These are phyloP conservation scores for Polygonum maritimum DNA, from an alignment of 148 eudicot genomes.

Conservation along the genomic window DNA sequence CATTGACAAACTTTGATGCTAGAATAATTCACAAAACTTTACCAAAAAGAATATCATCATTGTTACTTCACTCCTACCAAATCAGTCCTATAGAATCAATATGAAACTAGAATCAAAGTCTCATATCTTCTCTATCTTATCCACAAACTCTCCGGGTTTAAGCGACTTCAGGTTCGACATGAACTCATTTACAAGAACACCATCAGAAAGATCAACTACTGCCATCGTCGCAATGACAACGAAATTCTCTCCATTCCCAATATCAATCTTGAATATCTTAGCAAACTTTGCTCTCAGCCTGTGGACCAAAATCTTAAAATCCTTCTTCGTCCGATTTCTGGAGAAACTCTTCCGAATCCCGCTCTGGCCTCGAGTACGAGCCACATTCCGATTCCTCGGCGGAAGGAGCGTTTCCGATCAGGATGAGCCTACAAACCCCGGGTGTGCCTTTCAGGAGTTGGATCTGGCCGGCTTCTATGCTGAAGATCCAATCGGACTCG, in stretches of 20 bases:
- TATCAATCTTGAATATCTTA: slow-evolving; percentile 57
- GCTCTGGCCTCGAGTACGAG: slow-evolving; percentile 13
- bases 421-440: slow-evolving; percentile 56
- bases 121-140: slow-evolving; percentile 45
- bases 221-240: slow-evolving; percentile 50
- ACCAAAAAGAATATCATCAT: not conserved
- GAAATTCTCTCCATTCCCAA: slow-evolving; percentile 63
- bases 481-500: slow-evolving; percentile 76
- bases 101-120: not conserved
- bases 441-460: slow-evolving; percentile 42
- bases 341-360: not conserved
- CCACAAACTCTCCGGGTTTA: slow-evolving; percentile 30
- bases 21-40: no score
- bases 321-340: slow-evolving; percentile 18
- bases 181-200: slow-evolving; percentile 22
- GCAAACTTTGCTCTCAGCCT: slow-evolving; percentile 32
- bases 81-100: not conserved
- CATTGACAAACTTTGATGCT: no score
- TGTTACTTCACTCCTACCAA: not conserved
- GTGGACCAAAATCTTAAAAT: slow-evolving; percentile 36
- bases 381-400: slow-evolving; percentile 5
- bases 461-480: slow-evolving; percentile 64
- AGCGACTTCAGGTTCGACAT: slow-evolving; percentile 38
- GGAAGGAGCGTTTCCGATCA: slow-evolving; percentile 38
- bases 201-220: slow-evolving; percentile 6